These are phyloP conservation scores for Solanum pennellii DNA, from an alignment of 257 asterid species.

Conservation along the genomic window DNA sequence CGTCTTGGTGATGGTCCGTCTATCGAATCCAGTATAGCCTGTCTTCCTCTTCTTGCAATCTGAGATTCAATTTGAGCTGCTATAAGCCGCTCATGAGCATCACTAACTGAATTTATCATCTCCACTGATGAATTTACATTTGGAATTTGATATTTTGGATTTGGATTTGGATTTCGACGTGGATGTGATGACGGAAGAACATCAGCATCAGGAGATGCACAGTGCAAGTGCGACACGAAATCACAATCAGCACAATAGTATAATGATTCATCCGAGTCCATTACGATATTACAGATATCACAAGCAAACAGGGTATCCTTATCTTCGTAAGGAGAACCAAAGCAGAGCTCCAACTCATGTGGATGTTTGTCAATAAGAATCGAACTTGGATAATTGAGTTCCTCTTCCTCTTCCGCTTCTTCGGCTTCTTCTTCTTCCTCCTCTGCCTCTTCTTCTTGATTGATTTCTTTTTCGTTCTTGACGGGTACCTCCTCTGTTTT, in stretches of 20 bases:
- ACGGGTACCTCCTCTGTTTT: neutral
- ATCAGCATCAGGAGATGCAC: neutral
- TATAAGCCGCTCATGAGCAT: neutral
- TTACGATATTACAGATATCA: neutral
- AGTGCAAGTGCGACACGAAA: constrained; percentile 1
- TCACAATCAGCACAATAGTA: constrained; percentile 10
- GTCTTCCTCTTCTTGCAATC: neutral
- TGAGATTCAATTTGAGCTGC: neutral
- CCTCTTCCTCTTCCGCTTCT: neutral
- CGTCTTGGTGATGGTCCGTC: neutral
- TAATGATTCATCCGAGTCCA: neutral
- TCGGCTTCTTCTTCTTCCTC: neutral
- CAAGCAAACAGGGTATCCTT: neutral
- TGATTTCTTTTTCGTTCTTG: neutral
- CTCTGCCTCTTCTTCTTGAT: neutral
- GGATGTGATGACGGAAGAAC: neutral
- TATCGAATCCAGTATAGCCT: neutral
- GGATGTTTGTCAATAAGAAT: neutral
- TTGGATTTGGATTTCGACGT: neutral
- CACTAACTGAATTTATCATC: neutral
- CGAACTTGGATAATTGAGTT: neutral
- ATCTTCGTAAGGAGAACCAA: neutral
- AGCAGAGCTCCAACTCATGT: neutral
- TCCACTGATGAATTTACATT: neutral
- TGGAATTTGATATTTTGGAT: neutral